These are phyloP conservation scores for Phytopythium oedochilum DNA, from an alignment of 352 stramenopile species.

Conservation along the genomic window DNA sequence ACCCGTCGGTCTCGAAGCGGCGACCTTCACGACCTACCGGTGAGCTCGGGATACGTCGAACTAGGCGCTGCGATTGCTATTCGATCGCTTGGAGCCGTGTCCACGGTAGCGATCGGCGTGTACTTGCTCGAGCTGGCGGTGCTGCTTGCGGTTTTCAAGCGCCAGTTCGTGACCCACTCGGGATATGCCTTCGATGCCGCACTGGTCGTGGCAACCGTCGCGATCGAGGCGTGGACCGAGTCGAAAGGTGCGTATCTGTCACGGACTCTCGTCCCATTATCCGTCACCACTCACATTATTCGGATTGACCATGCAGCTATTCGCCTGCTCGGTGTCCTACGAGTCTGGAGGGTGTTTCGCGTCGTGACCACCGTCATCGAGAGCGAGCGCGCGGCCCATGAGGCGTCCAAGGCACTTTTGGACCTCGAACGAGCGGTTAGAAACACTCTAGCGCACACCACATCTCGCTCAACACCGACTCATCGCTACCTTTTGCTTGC, in stretches of 20 bases:
- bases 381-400: constrained; percentile 34
- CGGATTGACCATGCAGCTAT: constrained; percentile 14
- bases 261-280: not conserved
- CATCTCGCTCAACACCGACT: not conserved
- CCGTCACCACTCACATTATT: not conserved
- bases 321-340: constrained; percentile 44
- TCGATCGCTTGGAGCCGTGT: constrained; percentile 45
- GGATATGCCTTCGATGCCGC: constrained; percentile 52
- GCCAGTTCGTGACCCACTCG: constrained; percentile 44
- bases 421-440: constrained; percentile 47
- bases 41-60: not conserved
- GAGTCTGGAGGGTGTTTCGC: constrained; percentile 56
- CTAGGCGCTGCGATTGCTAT: constrained; percentile 11
- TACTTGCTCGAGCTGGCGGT: constrained; percentile 55
- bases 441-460: not conserved
- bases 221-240: constrained; percentile 41
- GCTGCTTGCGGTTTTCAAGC: constrained; percentile 34
- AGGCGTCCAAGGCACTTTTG: constrained; percentile 27
- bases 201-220: constrained; percentile 24
- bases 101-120: constrained; percentile 52
- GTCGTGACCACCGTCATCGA: constrained; percentile 48
- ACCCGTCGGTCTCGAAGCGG: constrained; percentile 4
- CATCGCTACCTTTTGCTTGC: not conserved
- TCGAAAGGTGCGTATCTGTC: constrained; percentile 36
- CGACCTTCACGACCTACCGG: constrained; percentile 2